Conservation (phyloP, 2,329 filamentous ascomycete genomes). For the Colletotrichum paranaense region DNA sequence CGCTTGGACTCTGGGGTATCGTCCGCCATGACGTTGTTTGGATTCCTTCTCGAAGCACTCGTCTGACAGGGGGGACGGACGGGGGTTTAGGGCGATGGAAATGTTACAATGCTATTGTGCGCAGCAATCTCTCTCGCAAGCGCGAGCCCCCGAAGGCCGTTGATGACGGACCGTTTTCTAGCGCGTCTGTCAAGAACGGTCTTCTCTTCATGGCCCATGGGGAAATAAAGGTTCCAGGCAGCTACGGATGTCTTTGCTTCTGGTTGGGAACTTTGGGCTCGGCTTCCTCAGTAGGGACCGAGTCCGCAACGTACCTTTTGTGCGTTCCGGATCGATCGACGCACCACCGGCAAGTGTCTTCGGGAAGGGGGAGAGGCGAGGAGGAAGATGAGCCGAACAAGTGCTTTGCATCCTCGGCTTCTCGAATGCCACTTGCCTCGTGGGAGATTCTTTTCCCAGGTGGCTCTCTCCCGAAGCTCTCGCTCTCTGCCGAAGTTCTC, state of each 20-base stretch:
- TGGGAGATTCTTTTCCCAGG: neutral
- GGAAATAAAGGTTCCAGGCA: neutral
- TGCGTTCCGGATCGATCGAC: neutral
- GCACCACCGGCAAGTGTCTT: neutral
- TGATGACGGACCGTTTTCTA: neutral
- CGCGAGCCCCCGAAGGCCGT: neutral
- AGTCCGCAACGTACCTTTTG: neutral
- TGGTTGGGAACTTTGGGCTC: neutral
- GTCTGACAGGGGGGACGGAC: neutral
- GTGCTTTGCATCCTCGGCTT: neutral
- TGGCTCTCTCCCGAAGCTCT: neutral
- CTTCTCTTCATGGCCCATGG: neutral
- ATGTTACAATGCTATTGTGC: neutral
- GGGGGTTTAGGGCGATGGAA: neutral
- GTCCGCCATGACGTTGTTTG: constrained; percentile 7
- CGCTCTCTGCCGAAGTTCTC: neutral
- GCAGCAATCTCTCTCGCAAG: neutral
- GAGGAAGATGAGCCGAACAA: neutral
- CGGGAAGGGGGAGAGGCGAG: neutral
- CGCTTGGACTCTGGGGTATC: constrained; percentile 8
- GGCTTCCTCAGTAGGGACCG: neutral
- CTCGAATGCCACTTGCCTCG: neutral
- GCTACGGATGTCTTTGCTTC: neutral
- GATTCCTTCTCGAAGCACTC: constrained; percentile 1
- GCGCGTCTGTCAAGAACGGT: neutral